A percentile compares a stretch with the other conserved stretches of the same genome.
These are phyloP conservation scores for Chaetomidium leptoderma DNA, from an alignment of 495 filamentous ascomycete genomes.

Conservation along the genomic window DNA sequence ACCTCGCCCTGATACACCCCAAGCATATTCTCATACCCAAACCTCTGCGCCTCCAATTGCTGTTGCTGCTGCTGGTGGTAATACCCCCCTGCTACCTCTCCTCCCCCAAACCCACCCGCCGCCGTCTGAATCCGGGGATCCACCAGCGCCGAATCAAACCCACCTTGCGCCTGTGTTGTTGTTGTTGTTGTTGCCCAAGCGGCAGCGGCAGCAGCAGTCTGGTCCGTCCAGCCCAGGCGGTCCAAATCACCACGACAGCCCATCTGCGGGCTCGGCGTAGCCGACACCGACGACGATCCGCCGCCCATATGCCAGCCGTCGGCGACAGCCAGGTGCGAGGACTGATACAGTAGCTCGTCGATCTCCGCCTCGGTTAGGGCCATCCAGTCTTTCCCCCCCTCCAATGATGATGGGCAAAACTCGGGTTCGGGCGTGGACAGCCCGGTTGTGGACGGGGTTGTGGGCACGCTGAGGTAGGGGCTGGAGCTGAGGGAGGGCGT, in stretches of 20 bases:
- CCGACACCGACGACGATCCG: not conserved
- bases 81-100: too few relatives aligned
- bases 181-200: not conserved
- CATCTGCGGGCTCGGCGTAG: too few relatives aligned
- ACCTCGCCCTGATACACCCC: not conserved
- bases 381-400: slow-evolving; percentile 8
- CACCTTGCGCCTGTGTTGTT: not conserved
- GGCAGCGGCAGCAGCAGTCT: too few relatives aligned
- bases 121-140: not conserved
- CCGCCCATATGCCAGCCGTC: not conserved
- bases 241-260: too few relatives aligned
- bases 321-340: not conserved
- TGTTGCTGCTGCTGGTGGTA: not conserved
- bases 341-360: not conserved
- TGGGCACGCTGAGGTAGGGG: not conserved
- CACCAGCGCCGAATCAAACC: not conserved
- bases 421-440: not conserved
- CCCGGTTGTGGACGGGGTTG: not conserved
- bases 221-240: not conserved
- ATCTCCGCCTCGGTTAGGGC: not conserved
- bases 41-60: not conserved
- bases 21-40: not conserved
- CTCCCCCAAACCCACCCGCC: not conserved
- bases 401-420: not conserved
- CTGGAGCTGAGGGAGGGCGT: not conserved